Base-by-base conservation (phyloP, 108 stramenopile genomes). In the Cyclotella distinguenda region DNA sequence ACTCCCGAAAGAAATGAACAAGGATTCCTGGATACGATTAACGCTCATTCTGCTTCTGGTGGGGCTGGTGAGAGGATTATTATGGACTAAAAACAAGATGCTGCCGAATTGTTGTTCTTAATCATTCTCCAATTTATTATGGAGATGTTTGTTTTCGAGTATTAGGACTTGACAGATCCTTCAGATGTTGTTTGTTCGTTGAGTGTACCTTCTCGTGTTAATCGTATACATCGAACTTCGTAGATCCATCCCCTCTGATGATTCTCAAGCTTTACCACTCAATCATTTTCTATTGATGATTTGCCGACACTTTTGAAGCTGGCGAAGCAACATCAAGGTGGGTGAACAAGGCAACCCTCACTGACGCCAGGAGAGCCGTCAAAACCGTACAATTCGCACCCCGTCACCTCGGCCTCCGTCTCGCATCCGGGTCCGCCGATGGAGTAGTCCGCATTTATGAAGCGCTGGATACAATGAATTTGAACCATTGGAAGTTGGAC, bases 401-500 rank as follows among this genome's bases (percentile, higher is more conserved):
- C 5, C 78, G 91, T 33, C 93, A 96, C 57, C 83, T 83, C 36
- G 96, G 97, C 31, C 66, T 98, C 22, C 85, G 86, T 50, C 65
- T 98, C 6, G 97, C 97, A 0, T 86, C 91, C 0, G 95, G 88
- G 7, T 82, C 83, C 45, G 89, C 92, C 7, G 97, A 98, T 73
- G 96, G 96, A 7, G 59, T 67, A 36, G 89, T 95, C 7, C 77
- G 94, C 15, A 83, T 94, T 26, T 95, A 97, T 65, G 88, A 90
- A 74, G 97, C 95, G n/a, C 78, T 89, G 8, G 95, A 97, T 80
- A 79, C 89, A n/a, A 88, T 89, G 82, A 92, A 95, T 73, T 60
- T 94, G 53, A 72, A 82, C 9, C 85, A 90, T 61, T 98, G 97
- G 97, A 79, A 91, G 15, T 38, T 94, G 40, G 74, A 82, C 19